Conservation (phyloP, 805 yeast genomes). For the Ogataea trehalophila region DNA sequence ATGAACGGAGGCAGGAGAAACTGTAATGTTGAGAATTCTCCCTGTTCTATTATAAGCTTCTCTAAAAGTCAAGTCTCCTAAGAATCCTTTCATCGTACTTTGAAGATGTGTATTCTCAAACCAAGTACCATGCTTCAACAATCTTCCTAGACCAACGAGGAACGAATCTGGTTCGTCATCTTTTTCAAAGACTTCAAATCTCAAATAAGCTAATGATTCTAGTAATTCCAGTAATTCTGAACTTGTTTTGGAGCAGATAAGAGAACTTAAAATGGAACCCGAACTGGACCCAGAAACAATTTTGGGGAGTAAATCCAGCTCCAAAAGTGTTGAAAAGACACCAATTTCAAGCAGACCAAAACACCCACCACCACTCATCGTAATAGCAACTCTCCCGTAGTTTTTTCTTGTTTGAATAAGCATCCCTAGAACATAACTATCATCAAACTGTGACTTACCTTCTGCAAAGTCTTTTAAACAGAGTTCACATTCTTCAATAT, state of each 20-base stretch:
- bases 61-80: conserved; percentile 88
- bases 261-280: conserved; percentile 90
- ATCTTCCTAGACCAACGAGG: conserved; percentile 48
- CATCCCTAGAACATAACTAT: conserved; percentile 67
- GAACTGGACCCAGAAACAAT: conserved; percentile 94
- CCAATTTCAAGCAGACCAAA: conserved; percentile 93
- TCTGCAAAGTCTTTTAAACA: conserved; percentile 37
- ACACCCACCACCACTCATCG: conserved; percentile 95
- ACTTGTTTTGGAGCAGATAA: conserved; percentile 74
- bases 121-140: conserved; percentile 85
- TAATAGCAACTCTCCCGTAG: conserved; percentile 90
- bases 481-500: conserved; percentile 67
- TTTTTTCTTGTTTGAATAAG: conserved; percentile 83
- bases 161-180: conserved; percentile 48
- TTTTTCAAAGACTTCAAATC: conserved; percentile 47
- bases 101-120: conserved; percentile 72
- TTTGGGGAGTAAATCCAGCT: conserved; percentile 71
- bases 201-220: conserved; percentile 53
- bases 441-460: conserved; percentile 47
- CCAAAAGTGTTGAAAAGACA: conserved; percentile 73
- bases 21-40: conserved; percentile 87
- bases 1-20: conserved; percentile 83
- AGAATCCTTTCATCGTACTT: conserved; percentile 66
- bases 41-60: conserved; percentile 96
- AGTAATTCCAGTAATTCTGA: conserved; percentile 62